Percentiles rank a stretch among this genome's conserved stretches.
These are phyloP conservation scores for Suillus luteus DNA, from an alignment of 768 basidiomycete species.

Conservation along the genomic window DNA sequence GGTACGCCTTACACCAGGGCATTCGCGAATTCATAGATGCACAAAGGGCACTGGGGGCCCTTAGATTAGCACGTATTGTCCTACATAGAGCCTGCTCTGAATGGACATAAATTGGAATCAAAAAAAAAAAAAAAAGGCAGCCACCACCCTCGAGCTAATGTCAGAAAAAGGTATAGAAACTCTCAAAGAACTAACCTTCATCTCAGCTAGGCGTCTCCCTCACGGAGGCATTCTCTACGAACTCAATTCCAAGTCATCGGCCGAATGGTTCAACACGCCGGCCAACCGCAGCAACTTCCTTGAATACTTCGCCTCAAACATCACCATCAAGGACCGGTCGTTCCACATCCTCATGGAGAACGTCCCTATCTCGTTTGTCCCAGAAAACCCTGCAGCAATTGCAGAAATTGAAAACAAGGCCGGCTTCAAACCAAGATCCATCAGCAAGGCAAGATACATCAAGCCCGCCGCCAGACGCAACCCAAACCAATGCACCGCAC, in stretches of 20 bases:
- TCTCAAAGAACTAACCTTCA: neutral
- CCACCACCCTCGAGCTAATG: no score
- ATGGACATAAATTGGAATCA: no score
- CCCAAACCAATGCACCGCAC: neutral
- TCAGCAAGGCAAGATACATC: neutral
- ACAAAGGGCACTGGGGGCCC: no score
- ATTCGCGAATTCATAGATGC: no score
- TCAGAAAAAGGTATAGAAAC: no score
- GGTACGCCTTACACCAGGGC: no score
- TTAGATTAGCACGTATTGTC: no score
- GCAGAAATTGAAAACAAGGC: neutral
- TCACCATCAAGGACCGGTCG: neutral
- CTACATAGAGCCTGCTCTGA: no score
- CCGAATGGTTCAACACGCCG: neutral
- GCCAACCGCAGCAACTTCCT: neutral
- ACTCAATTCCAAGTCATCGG: neutral
- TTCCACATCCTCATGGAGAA: neutral
- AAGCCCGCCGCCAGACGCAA: neutral
- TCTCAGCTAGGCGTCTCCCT: neutral
- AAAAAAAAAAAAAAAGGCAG: no score
- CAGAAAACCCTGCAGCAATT: neutral
- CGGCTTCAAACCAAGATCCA: accelerated
- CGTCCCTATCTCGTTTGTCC: neutral
- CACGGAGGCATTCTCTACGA: neutral
- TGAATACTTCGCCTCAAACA: neutral